Conservation (phyloP, 129 eudicot species). For the Gnaphalium uliginosum region DNA sequence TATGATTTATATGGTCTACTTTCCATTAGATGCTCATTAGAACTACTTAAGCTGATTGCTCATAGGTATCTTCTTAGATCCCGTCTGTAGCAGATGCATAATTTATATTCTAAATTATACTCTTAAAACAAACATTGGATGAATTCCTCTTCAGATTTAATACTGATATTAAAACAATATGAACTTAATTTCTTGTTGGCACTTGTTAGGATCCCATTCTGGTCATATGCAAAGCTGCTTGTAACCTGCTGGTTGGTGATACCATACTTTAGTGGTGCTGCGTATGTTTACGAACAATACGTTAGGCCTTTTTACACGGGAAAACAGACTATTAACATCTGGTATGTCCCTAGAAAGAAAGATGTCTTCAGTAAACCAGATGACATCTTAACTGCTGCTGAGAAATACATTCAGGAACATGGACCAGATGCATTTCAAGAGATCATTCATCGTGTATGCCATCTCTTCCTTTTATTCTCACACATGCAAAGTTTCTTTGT, state of each 20-base stretch:
- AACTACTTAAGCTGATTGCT: too few relatives aligned
- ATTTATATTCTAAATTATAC: too few relatives aligned
- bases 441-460: constrained; percentile 62
- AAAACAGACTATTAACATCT: constrained; percentile 63
- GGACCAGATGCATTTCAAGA: constrained; percentile 86
- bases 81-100: too few relatives aligned
- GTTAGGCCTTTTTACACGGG: constrained; percentile 73
- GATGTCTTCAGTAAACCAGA: constrained; percentile 81
- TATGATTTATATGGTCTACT: too few relatives aligned
- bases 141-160: too few relatives aligned
- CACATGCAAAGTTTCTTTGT: too few relatives aligned
- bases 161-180: too few relatives aligned
- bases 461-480: neutral
- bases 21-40: too few relatives aligned
- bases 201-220: constrained; percentile 72
- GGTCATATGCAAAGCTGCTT: constrained; percentile 91
- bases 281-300: constrained; percentile 76
- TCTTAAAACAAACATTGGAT: too few relatives aligned
- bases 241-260: constrained; percentile 95
- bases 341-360: constrained; percentile 89
- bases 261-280: constrained; percentile 97
- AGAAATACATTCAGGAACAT: constrained; percentile 79
- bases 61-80: too few relatives aligned
- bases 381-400: constrained; percentile 86
- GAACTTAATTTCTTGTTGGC: too few relatives aligned